Conservation (phyloP, 2,329 filamentous ascomycete species). For the Alternaria sp. region DNA sequence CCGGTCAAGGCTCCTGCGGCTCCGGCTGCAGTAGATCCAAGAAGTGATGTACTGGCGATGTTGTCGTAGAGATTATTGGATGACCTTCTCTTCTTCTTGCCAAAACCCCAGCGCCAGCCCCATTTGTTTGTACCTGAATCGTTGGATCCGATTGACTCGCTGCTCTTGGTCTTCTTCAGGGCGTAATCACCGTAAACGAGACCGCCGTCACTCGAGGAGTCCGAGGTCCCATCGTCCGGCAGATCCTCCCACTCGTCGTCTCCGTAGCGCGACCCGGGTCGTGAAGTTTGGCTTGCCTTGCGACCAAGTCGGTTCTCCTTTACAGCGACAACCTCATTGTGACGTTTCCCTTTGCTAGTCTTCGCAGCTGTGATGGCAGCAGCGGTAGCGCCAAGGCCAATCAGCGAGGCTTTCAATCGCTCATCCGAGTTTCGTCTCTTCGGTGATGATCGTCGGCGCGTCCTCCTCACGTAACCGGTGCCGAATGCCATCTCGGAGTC, state of each 20-base stretch:
- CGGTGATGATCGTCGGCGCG: conserved; percentile 33
- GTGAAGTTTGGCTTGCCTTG: conserved; percentile 32
- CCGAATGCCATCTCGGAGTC: conserved; percentile 60
- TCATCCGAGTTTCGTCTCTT: conserved; percentile 56
- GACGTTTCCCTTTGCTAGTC: conserved; percentile 39
- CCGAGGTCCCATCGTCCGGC: conserved; percentile 49
- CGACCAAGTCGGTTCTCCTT: conserved; percentile 42
- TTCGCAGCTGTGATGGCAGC: conserved; percentile 59
- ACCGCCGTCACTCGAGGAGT: conserved; percentile 62
- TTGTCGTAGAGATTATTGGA: conserved; percentile 48
- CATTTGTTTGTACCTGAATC: conserved; percentile 64
- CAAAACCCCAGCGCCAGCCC: conserved; percentile 68
- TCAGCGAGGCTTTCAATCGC: conserved; percentile 56
- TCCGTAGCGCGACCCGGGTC: conserved; percentile 48
- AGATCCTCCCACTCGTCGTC: conserved; percentile 59
- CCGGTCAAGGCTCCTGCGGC: conserved; percentile 49
- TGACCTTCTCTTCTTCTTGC: conserved; percentile 55
- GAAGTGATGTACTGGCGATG: conserved; percentile 47
- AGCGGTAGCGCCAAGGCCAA: conserved; percentile 59
- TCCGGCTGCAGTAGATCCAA: conserved; percentile 53
- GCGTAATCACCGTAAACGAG: conserved; percentile 67
- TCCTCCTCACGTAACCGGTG: conserved; percentile 42
- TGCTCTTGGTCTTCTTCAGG: conserved; percentile 54
- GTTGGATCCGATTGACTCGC: conserved; percentile 63
- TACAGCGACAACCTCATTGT: conserved; percentile 48